Evolutionary conservation across 768 basidiomycete genomes (phyloP).

Genomic region (Termitomyces sp.): DNA sequence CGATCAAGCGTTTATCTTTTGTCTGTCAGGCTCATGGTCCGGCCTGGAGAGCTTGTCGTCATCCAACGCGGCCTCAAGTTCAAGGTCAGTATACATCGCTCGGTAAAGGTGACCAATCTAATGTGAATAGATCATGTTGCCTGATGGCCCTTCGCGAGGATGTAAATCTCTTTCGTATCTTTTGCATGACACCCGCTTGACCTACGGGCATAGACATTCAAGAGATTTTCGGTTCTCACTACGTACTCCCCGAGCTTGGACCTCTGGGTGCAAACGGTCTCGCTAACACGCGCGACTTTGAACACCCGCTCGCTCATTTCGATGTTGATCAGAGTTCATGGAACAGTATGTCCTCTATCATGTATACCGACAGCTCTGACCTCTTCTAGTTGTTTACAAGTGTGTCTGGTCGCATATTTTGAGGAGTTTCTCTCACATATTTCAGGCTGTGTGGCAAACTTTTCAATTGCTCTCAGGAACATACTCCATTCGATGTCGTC

Average conservation of each 20-base stretch:
- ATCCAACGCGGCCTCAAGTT: constrained; percentile 64
- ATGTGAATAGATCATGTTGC: constrained; percentile 35
- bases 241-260: constrained; percentile 57
- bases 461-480: constrained; percentile 48
- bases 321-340: constrained; percentile 58
- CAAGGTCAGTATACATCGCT: constrained; percentile 35
- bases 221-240: constrained; percentile 61
- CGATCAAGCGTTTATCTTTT: background rate
- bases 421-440: background rate
- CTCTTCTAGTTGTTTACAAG: constrained; percentile 41
- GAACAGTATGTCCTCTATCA: constrained; percentile 36
- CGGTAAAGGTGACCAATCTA: background rate
- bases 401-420: constrained; percentile 10
- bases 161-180: constrained; percentile 30
- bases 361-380: background rate
- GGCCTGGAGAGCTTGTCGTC: constrained; percentile 59
- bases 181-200: background rate
- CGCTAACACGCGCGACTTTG: constrained; percentile 62
- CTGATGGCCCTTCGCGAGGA: constrained; percentile 56
- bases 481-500: constrained; percentile 69
- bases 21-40: constrained; percentile 45
- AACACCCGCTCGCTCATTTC: constrained; percentile 55
- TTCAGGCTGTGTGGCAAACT: constrained; percentile 47
- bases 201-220: constrained; percentile 38
- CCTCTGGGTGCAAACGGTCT: constrained; percentile 61